Percentiles rank a stretch among this genome's conserved stretches.
Conservation (phyloP, 768 basidiomycete species). For the Auricularia cornea region DNA sequence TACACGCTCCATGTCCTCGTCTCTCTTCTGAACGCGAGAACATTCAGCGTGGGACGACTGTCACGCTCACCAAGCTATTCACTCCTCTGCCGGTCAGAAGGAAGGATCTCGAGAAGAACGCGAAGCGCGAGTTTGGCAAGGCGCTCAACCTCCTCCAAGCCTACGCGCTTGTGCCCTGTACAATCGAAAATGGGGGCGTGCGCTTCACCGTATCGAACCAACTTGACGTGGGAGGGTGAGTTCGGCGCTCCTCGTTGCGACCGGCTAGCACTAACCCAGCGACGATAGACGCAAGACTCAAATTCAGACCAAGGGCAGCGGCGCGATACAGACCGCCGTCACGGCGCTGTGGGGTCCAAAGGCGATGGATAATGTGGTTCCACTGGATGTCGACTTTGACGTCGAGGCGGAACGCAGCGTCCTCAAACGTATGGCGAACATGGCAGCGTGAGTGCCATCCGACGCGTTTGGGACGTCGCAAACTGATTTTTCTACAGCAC, state of each 20-base stretch:
- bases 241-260: constrained; percentile 5
- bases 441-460: constrained; percentile 14
- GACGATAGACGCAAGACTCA: constrained; percentile 40
- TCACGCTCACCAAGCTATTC: constrained; percentile 65
- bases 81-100: constrained; percentile 78
- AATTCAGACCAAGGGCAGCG: constrained; percentile 62
- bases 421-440: constrained; percentile 34
- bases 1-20: neutral
- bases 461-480: neutral
- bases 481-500: constrained; percentile 4
- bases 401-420: constrained; percentile 57
- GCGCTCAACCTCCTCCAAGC: constrained; percentile 74
- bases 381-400: constrained; percentile 60
- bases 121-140: constrained; percentile 84
- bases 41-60: constrained; percentile 76
- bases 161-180: constrained; percentile 82
- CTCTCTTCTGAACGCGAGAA: neutral
- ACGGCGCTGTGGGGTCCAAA: constrained; percentile 81
- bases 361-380: constrained; percentile 62
- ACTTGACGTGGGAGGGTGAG: constrained; percentile 55
- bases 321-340: constrained; percentile 54
- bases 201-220: constrained; percentile 68
- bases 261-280: neutral
- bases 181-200: constrained; percentile 47
- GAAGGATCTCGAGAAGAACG: constrained; percentile 83